Evolutionary conservation across 2,329 filamentous ascomycete species (phyloP).

Genomic region (Plectosphaerella plurivora): DNA sequence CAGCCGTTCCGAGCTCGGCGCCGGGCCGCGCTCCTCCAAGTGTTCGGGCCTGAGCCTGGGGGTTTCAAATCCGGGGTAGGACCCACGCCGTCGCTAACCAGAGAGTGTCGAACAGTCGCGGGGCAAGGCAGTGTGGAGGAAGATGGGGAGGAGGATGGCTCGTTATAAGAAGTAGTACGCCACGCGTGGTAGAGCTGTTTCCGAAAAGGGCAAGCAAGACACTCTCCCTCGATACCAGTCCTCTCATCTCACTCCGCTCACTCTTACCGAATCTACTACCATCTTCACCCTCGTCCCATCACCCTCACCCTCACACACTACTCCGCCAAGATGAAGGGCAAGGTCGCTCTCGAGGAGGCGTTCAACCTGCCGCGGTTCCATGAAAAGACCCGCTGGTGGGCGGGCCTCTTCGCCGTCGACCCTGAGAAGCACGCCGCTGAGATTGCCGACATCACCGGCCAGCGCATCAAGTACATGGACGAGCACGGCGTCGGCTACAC

Average conservation of each 20-base stretch:
- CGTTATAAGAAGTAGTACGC: background rate
- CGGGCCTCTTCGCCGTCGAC: slow-evolving; percentile 53
- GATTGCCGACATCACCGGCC: slow-evolving; percentile 38
- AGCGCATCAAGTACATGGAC: slow-evolving; percentile 37
- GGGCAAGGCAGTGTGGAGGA: no score
- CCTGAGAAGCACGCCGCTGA: slow-evolving; percentile 53
- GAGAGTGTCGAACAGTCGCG: no score
- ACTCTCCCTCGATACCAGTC: background rate
- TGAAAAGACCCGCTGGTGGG: slow-evolving; percentile 59
- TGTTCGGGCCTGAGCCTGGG: no score
- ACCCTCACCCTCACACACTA: slow-evolving; percentile 2
- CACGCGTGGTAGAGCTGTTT: background rate
- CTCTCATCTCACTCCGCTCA: background rate
- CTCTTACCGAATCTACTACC: background rate
- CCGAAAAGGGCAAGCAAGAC: background rate
- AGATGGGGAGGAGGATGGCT: no score
- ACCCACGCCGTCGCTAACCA: no score
- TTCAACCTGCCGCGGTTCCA: slow-evolving; percentile 55
- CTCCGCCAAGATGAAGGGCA: slow-evolving; percentile 45
- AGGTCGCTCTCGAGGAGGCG: slow-evolving; percentile 59
- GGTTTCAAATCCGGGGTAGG: no score
- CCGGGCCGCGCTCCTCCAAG: no score
- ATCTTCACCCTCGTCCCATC: background rate
- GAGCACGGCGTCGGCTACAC: slow-evolving; percentile 43
- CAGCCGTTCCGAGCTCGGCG: no score